phyloP scores from a whole-genome alignment of 2,329 filamentous ascomycete species.

The Aspergillus luchuensis region DNA sequence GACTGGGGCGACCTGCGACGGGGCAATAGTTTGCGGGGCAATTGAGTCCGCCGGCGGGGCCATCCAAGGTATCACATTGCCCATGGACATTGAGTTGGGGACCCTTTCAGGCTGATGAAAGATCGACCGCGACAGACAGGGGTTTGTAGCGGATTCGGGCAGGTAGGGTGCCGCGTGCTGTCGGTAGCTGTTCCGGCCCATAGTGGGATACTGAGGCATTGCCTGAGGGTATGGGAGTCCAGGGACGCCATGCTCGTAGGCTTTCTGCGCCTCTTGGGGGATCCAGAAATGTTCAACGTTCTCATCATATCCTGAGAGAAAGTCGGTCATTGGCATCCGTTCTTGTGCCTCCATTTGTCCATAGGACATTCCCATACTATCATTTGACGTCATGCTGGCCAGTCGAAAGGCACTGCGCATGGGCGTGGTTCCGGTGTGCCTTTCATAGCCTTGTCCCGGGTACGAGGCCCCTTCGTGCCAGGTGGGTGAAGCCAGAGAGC shows the following conservation, averaged over 20 bases:
- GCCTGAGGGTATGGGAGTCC: slow-evolving; percentile 36
- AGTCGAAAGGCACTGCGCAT: slow-evolving; percentile 40
- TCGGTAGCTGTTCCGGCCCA: slow-evolving; percentile 39
- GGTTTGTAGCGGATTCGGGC: slow-evolving; percentile 43
- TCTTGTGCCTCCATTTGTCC: slow-evolving; percentile 39
- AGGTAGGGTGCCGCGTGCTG: slow-evolving; percentile 36
- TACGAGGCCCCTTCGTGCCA: slow-evolving; percentile 38
- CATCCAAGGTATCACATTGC: slow-evolving; percentile 42
- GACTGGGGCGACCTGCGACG: slow-evolving; percentile 38
- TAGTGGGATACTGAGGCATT: slow-evolving; percentile 39
- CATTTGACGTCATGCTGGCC: slow-evolving; percentile 37
- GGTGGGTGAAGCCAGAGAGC: slow-evolving; percentile 38
- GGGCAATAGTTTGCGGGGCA: slow-evolving; percentile 40
- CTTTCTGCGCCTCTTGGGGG: slow-evolving; percentile 39
- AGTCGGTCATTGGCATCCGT: slow-evolving; percentile 38
- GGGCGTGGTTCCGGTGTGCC: slow-evolving; percentile 33
- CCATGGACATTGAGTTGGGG: slow-evolving; percentile 39
- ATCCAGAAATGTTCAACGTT: slow-evolving; percentile 43
- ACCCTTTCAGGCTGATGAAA: slow-evolving; percentile 41
- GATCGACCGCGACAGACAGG: slow-evolving; percentile 42
- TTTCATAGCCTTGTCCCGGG: slow-evolving; percentile 33
- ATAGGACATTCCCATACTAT: slow-evolving; percentile 36
- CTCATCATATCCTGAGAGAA: slow-evolving; percentile 41
- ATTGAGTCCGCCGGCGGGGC: slow-evolving; percentile 34
- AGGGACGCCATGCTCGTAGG: slow-evolving; percentile 33